Percentiles rank a stretch among this genome's conserved stretches.
phyloP scores from a whole-genome alignment of 2,329 filamentous ascomycete species.

The Calonectria naviculata region DNA sequence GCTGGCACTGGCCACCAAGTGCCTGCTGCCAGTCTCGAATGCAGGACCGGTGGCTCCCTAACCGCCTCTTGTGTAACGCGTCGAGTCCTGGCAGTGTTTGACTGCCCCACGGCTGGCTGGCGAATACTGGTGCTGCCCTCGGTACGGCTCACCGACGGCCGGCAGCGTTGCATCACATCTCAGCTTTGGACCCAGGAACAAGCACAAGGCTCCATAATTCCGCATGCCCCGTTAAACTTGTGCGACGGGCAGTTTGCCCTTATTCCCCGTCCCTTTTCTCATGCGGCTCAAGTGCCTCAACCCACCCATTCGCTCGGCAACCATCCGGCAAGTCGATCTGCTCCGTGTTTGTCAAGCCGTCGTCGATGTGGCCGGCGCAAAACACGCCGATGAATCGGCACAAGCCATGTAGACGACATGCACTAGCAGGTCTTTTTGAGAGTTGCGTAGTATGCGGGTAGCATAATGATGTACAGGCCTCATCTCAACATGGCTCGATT shows the following conservation, averaged over 20 bases:
- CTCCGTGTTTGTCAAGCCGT: not conserved
- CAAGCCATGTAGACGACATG: too few relatives aligned
- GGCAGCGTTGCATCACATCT: conserved; percentile 4
- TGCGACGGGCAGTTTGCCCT: not conserved
- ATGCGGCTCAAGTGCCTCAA: not conserved
- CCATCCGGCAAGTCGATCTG: not conserved
- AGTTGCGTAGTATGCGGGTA: too few relatives aligned
- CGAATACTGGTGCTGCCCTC: not conserved
- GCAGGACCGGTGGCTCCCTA: not conserved
- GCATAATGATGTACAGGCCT: too few relatives aligned
- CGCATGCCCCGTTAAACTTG: not conserved
- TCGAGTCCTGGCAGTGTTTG: not conserved
- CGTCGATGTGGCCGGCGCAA: not conserved
- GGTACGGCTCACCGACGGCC: not conserved
- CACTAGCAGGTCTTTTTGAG: too few relatives aligned
- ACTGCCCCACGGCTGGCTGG: not conserved
- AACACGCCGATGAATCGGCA: not conserved
- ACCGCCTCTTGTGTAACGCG: not conserved
- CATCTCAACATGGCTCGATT: too few relatives aligned
- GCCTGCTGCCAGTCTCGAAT: not conserved
- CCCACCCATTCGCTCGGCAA: not conserved
- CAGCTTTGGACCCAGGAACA: not conserved
- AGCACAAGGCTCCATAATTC: not conserved
- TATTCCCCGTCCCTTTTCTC: not conserved
- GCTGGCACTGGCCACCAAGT: not conserved